Conservation (phyloP, 306 rosid genomes). For the Vigna unguiculata region DNA sequence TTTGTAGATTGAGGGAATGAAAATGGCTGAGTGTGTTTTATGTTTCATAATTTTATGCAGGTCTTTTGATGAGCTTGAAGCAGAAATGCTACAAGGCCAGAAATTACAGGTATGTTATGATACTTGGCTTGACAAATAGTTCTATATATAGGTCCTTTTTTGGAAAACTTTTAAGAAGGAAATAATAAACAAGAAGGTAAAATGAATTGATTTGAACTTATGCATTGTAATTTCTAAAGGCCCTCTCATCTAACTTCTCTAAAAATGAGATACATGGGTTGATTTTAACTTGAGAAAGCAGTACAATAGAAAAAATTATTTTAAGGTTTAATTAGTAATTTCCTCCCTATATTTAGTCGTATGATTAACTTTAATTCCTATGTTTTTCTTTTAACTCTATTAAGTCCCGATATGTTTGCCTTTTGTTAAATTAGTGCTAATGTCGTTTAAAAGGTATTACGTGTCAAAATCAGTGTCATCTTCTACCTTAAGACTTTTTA, state of each 20-base stretch:
- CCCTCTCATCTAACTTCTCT: not conserved
- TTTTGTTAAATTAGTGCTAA: too few species aligned
- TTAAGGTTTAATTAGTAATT: too few species aligned
- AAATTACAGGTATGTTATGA: slow-evolving; percentile 78
- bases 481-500: too few species aligned
- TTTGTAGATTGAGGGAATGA: slow-evolving; percentile 12
- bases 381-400: too few species aligned
- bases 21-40: not conserved
- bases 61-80: slow-evolving; percentile 93
- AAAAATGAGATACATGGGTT: not conserved
- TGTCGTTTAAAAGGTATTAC: too few species aligned
- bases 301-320: too few species aligned
- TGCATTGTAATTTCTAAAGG: not conserved
- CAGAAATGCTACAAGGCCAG: slow-evolving; percentile 95
- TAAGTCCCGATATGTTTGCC: too few species aligned
- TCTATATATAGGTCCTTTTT: not conserved
- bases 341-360: too few species aligned
- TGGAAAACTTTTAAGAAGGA: not conserved
- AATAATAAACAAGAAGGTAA: not conserved
- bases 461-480: too few species aligned
- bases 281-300: not conserved
- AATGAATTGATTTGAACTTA: not conserved
- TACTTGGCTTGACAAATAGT: not conserved
- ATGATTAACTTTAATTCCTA: too few species aligned
- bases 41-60: slow-evolving; percentile 51